Evolutionary conservation across 495 filamentous ascomycete species (phyloP).

Genomic region (Penicillium simplicissimum): DNA sequence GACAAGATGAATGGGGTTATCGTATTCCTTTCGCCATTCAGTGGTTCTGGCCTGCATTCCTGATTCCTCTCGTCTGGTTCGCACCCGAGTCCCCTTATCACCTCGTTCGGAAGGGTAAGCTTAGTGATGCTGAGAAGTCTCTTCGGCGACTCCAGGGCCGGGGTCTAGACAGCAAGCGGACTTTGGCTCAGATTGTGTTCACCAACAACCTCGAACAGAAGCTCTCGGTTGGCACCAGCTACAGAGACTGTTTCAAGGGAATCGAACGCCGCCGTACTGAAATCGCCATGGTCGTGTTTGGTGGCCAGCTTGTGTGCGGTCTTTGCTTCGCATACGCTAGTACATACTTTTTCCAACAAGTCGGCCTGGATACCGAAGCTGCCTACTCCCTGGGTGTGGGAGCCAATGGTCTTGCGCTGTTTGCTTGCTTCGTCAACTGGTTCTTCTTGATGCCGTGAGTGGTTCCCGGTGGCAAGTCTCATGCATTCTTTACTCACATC

Average conservation of each 20-base stretch:
- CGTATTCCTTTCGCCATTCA: slow-evolving; percentile 3
- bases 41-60: neutral
- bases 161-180: neutral
- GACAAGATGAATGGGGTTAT: neutral
- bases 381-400: neutral
- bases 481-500: neutral
- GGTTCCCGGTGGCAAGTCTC: neutral
- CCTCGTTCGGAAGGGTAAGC: neutral
- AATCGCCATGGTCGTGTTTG: neutral
- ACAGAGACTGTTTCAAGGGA: neutral
- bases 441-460: slow-evolving; percentile 1
- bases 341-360: neutral
- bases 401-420: neutral
- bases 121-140: neutral
- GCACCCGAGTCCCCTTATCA: neutral
- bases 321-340: neutral
- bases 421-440: neutral
- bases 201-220: neutral
- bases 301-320: neutral
- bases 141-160: neutral
- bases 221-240: neutral
- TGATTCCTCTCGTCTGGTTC: neutral
- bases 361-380: neutral
- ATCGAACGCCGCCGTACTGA: neutral
- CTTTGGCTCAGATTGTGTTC: neutral